phyloP scores from a whole-genome alignment of 2,329 filamentous ascomycete species.

The Talaromyces sp. region DNA sequence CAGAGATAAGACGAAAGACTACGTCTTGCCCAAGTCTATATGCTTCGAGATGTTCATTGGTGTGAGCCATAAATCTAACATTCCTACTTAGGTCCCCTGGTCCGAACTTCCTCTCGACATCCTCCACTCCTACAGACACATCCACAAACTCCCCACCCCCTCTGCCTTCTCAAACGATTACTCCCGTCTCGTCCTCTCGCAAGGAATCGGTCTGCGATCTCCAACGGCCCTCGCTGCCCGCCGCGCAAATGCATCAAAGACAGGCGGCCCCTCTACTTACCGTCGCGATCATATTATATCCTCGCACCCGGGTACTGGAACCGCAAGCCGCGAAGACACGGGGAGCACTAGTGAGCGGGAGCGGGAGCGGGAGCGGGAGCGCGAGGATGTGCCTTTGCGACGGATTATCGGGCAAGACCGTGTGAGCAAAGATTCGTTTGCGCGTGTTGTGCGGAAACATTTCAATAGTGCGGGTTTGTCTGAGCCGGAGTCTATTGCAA shows the following conservation, averaged over 20 bases:
- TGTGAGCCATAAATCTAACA: not conserved
- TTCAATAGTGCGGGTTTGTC: slow-evolving; percentile 51
- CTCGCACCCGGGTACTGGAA: slow-evolving; percentile 9
- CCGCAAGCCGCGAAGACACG: not conserved
- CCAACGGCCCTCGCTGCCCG: slow-evolving; percentile 48
- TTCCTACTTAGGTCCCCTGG: slow-evolving; percentile 45
- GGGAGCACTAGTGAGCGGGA: not conserved
- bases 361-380: not conserved
- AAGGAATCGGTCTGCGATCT: slow-evolving; percentile 48
- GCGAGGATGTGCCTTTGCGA: slow-evolving; percentile 24
- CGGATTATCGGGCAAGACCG: slow-evolving; percentile 41
- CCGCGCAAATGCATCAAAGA: slow-evolving; percentile 24
- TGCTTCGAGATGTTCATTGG: not conserved
- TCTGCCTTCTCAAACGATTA: slow-evolving; percentile 48
- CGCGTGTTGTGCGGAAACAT: slow-evolving; percentile 49
- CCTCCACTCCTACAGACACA: slow-evolving; percentile 53
- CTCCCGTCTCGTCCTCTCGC: slow-evolving; percentile 51
- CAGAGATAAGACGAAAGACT: not conserved
- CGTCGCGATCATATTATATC: slow-evolving; percentile 10
- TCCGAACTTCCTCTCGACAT: slow-evolving; percentile 46
- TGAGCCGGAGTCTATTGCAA: slow-evolving; percentile 52
- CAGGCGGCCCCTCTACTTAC: slow-evolving; percentile 16
- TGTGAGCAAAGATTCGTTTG: slow-evolving; percentile 46
- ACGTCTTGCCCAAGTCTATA: not conserved
- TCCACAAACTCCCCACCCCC: slow-evolving; percentile 49